Conservation (phyloP, 352 stramenopile genomes). For the Globisporangium iwayamae region DNA sequence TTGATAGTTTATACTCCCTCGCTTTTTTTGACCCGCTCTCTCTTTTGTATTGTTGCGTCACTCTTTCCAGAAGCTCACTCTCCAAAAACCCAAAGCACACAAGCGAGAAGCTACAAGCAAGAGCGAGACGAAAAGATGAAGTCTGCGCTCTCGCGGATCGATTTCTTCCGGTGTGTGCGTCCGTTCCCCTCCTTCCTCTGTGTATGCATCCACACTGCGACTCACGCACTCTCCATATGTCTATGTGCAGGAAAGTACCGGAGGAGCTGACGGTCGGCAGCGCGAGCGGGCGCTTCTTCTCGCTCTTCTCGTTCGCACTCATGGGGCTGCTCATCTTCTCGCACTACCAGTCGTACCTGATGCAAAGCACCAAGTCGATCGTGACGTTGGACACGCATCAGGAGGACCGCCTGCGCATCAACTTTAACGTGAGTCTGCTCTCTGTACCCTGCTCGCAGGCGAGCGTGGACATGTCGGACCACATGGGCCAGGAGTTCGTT, state of each 20-base stretch:
- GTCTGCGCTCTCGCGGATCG: constrained; percentile 15
- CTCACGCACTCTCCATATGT: neutral
- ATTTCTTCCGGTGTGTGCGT: constrained; percentile 19
- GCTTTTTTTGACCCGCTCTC: neutral
- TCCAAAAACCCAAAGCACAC: neutral
- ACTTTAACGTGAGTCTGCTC: constrained; percentile 83
- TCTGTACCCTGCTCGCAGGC: constrained; percentile 65
- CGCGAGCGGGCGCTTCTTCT: constrained; percentile 59
- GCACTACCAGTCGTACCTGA: constrained; percentile 55
- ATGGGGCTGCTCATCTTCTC: constrained; percentile 54
- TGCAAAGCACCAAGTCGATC: constrained; percentile 41
- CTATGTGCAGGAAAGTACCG: constrained; percentile 53
- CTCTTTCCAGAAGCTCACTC: neutral
- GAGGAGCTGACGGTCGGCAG: constrained; percentile 70
- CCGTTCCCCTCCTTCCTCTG: neutral
- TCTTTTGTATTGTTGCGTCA: neutral
- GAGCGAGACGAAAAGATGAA: constrained; percentile 2
- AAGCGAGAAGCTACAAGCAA: neutral
- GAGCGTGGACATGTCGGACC: constrained; percentile 76
- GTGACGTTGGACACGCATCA: constrained; percentile 74
- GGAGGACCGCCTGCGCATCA: constrained; percentile 79
- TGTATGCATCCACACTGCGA: neutral
- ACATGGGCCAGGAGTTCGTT: constrained; percentile 70
- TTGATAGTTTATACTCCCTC: neutral
- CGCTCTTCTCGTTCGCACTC: constrained; percentile 52